A percentile compares a stretch with the other conserved stretches of the same genome.
Evolutionary conservation across 202 grass and related monocot species (phyloP).

Genomic region (Setaria viridis): DNA sequence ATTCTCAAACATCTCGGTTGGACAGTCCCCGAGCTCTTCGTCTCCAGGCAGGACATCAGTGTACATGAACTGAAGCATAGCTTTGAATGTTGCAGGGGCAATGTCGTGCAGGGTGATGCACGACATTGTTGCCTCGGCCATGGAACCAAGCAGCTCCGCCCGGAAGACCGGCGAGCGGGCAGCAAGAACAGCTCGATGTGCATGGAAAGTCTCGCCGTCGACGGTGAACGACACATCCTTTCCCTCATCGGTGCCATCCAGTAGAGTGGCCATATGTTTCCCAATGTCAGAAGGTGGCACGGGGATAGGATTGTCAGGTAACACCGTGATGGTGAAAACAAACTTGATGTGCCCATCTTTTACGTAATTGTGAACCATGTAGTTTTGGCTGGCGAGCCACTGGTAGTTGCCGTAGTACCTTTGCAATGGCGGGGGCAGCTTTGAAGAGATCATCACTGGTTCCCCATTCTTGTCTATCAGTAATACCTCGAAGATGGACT

Average conservation of each 20-base stretch:
- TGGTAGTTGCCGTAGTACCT: neutral
- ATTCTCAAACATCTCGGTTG: constrained; percentile 27
- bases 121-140: constrained; percentile 27
- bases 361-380: neutral
- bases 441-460: neutral
- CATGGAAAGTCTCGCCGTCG: constrained; percentile 28
- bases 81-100: neutral
- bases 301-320: neutral
- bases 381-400: neutral
- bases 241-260: neutral
- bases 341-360: neutral
- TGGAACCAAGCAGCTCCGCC: constrained; percentile 29
- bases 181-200: constrained; percentile 27
- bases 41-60: constrained; percentile 12
- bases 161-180: constrained; percentile 48
- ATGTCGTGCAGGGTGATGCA: constrained; percentile 24
- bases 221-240: constrained; percentile 31
- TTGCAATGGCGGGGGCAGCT: neutral
- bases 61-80: constrained; percentile 46
- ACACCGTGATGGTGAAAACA: neutral
- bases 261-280: constrained; percentile 13
- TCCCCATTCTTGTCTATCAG: constrained; percentile 8
- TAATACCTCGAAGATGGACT: constrained; percentile 27
- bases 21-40: neutral
- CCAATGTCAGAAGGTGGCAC: constrained; percentile 23